Base-by-base conservation (phyloP, 208 protist species). In the Herpetomonas tarakana region DNA sequence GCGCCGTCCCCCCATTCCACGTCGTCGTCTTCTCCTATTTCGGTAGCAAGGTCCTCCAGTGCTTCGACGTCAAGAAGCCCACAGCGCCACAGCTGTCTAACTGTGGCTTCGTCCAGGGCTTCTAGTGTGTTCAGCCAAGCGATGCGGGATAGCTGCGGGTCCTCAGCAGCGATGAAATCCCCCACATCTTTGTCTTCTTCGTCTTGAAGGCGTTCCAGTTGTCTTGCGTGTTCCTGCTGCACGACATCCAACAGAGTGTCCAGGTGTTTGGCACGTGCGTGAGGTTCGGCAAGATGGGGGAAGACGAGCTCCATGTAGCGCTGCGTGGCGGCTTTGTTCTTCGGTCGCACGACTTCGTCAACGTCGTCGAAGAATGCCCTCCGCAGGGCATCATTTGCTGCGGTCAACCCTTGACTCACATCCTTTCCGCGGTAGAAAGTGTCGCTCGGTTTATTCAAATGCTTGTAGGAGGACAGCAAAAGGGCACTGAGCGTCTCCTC, bases 91-190 rank as follows among this genome's bases (percentile, higher is more conserved):
- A 88, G 62, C 30, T 74, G 57, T 1, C 60, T 47, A 7, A 90
- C 45, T 9, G 86, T 82, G 7, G 76, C 64, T 28, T 89, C 78
- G 21, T 41, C 61, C 18, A 78, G 60, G 7, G 28, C 51, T 21
- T 84, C 66, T 21, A 92, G 68, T 9, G 79, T 71, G 35, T 79
- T 73, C 31, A 90, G 28, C 83, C 86, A 92, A 6, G 82, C 76
- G 14, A 80, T 61, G 16, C 57, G 50, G 16, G 35, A 54, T 21
- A 59, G 47, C 41, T 81, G 69, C 14, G 50, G 24, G 38, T 47
- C 9, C 35, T 68, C 52, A 35, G 7, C 18, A 35, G 6, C 35
- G 9, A 14, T 41, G 35, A 41, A 14, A 14, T 41, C 35, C 35
- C 14, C 35, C 14, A 18, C 9, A 41, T 6, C 35, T 41, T 41